Evolutionary conservation across 2,329 filamentous ascomycete species (phyloP), one percentile per base, ranked within the genome.

Genomic region (Harringtonia aguacate): DNA sequence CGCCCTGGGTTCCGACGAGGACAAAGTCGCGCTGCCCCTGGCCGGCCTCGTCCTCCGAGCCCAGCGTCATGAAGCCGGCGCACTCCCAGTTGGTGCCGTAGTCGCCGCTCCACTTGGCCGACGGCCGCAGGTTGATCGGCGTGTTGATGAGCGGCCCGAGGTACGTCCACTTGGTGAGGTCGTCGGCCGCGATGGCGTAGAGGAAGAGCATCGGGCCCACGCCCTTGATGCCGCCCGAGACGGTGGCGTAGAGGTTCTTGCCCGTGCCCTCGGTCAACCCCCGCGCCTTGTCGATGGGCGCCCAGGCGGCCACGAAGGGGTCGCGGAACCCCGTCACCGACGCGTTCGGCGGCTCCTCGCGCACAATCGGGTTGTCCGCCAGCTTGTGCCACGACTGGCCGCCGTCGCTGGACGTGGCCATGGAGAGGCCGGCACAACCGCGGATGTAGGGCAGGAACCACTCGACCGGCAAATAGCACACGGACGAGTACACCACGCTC

Each of bases 81-180:
- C 67, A 67, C 48, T 74, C 70, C 68, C 69, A 73, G 41, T 75
- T 75, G 10, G 65, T 57, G 0, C 70, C 71, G 12, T 70, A 58
- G 36, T 73, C 68, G 3, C 70, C 67, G 0, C 63, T 65, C 69
- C 71, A 74, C n/a, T 39, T 36, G 34, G 21, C 24, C 9, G 44
- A 24, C 1, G 30, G 39, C 13, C 27, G 17, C 12, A 15, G 24
- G 29, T 39, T 28, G 15, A 42, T 22, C 8, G 6, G 7, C 6
- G 69, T 49, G 39, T 69, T 56, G 5, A 65, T 50, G 21, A 74
- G 53, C 4, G 61, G 59, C 2, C 68, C 67, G 7, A 69, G 37
- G 34, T 68, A 73, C 17, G 56, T 49, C 71, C 71, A 74, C 12
- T 61, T 55, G 2, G 56, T 57, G 3, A 70, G 52, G 40, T 70